Percentiles rank a stretch among this genome's conserved stretches.
Evolutionary conservation across 2,329 filamentous ascomycete genomes (phyloP).

Genomic region (Pseudocercospora macadamiae): DNA sequence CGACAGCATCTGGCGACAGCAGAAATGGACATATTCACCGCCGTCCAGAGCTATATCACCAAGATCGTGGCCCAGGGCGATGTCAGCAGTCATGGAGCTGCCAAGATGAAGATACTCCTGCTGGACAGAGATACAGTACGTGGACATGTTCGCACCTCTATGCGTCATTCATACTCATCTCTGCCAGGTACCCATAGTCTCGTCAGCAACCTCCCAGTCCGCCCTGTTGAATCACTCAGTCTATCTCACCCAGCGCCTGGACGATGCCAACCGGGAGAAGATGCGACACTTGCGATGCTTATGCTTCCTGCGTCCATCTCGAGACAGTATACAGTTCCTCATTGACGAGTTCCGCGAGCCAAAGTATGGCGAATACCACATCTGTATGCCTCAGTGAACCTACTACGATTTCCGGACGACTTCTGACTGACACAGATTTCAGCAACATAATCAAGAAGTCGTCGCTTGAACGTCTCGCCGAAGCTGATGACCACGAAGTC

Average conservation of each 20-base stretch:
- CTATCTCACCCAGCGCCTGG: conserved; percentile 94
- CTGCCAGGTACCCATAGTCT: conserved; percentile 77
- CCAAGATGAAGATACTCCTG: conserved; percentile 98
- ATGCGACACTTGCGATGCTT: conserved; percentile 96
- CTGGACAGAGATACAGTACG: conserved; percentile 87
- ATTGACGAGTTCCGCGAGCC: conserved; percentile 96
- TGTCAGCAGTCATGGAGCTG: conserved; percentile 59
- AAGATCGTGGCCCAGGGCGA: conserved; percentile 92
- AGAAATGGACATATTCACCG: conserved; percentile 97
- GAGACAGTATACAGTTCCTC: conserved; percentile 88
- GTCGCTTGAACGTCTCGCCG: conserved; percentile 86
- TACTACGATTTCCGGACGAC: conserved; percentile 24
- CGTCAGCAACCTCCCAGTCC: conserved; percentile 93
- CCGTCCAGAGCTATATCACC: conserved; percentile 90
- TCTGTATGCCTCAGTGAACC: conserved; percentile 57
- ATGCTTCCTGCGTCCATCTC: conserved; percentile 88
- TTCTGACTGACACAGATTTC: conserved; percentile 64
- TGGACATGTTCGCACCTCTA: conserved; percentile 21
- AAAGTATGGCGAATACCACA: conserved; percentile 95
- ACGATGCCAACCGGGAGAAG: conserved; percentile 88
- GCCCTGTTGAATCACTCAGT: conserved; percentile 93
- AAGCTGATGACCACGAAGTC: conserved; percentile 96
- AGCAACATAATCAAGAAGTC: conserved; percentile 98
- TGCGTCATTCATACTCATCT: conserved; percentile 16
- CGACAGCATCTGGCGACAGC: background rate